Percentiles rank a stretch among this genome's conserved stretches.
phyloP scores from a whole-genome alignment of 1,284 basidiomycete genomes.

The Naganishia cerealis region DNA sequence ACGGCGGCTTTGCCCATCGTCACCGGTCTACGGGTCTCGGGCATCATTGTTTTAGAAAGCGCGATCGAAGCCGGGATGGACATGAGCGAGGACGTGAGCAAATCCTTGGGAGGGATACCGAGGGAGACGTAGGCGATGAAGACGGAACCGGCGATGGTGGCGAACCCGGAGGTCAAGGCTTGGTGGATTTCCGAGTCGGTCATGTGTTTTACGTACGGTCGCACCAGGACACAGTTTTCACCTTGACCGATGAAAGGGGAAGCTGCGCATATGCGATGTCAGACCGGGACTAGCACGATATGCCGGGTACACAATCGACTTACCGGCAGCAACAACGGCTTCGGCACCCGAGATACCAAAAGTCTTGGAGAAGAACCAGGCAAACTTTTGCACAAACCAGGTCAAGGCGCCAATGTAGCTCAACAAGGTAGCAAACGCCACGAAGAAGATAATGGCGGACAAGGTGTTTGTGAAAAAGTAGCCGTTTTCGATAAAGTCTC shows the following conservation, averaged over 20 bases:
- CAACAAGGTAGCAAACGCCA: constrained; percentile 75
- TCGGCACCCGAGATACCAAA: constrained; percentile 67
- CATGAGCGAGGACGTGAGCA: constrained; percentile 89
- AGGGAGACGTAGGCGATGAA: constrained; percentile 77
- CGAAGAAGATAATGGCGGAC: constrained; percentile 76
- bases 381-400: constrained; percentile 79
- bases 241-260: constrained; percentile 90
- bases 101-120: constrained; percentile 74
- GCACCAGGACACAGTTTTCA: constrained; percentile 75
- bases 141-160: constrained; percentile 86
- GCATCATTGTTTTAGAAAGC: constrained; percentile 80
- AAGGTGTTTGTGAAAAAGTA: constrained; percentile 78
- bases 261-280: constrained; percentile 51
- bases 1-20: constrained; percentile 77
- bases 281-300: background rate
- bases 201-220: constrained; percentile 83
- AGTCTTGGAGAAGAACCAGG: constrained; percentile 81
- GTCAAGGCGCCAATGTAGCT: constrained; percentile 76
- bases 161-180: constrained; percentile 80
- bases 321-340: constrained; percentile 75
- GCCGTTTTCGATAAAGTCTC: constrained; percentile 61
- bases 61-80: constrained; percentile 89
- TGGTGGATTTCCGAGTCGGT: constrained; percentile 85
- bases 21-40: constrained; percentile 79
- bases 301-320: background rate